Conservation (phyloP, 202 grass and related monocot species). For the Brachypodium distachyon region DNA sequence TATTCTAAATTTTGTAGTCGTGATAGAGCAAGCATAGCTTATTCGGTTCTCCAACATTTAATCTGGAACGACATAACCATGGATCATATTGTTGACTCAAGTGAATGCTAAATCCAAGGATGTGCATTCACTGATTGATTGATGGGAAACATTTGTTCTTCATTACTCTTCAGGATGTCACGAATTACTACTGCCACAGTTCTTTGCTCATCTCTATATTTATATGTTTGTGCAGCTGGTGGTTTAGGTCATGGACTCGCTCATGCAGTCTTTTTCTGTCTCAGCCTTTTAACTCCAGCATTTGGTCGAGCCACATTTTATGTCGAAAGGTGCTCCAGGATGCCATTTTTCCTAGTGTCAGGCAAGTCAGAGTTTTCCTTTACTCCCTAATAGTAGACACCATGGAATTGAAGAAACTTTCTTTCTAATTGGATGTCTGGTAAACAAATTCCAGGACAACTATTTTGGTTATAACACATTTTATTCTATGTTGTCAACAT, state of each 20-base stretch:
- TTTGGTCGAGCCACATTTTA: constrained; percentile 91
- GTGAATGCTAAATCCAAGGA: background rate
- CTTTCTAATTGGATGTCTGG: background rate
- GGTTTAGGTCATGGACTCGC: constrained; percentile 90
- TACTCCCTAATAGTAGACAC: constrained; percentile 1
- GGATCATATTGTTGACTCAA: background rate
- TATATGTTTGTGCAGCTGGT: constrained; percentile 62
- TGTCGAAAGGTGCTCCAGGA: constrained; percentile 72
- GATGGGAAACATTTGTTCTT: background rate
- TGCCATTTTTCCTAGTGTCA: constrained; percentile 90
- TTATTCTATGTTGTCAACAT: background rate
- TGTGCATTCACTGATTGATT: constrained; percentile 1
- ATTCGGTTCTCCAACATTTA: background rate
- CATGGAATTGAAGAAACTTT: constrained; percentile 10
- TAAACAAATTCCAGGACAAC: background rate
- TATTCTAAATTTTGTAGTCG: background rate
- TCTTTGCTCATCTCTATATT: constrained; percentile 7
- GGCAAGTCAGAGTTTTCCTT: constrained; percentile 20
- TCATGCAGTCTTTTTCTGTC: constrained; percentile 92
- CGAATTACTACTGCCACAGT: background rate
- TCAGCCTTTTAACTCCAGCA: constrained; percentile 87
- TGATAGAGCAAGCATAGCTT: background rate
- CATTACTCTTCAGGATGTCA: background rate
- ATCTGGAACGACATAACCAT: background rate
- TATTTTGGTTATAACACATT: background rate